These are phyloP conservation scores for Verticillium tricorpus DNA, from an alignment of 2,329 filamentous ascomycete genomes.

Conservation along the genomic window DNA sequence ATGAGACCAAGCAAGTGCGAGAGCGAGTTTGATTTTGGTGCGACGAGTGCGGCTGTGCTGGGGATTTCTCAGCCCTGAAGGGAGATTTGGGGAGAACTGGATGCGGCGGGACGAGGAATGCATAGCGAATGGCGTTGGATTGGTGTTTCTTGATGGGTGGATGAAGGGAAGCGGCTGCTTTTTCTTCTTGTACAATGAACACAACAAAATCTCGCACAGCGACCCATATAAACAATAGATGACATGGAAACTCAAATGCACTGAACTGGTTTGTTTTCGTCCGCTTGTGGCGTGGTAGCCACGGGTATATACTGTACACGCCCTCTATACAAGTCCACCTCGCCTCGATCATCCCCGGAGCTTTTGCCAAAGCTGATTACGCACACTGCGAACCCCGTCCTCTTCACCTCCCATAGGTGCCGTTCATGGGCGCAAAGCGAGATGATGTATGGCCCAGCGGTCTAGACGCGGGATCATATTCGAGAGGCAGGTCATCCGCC, in stretches of 20 bases:
- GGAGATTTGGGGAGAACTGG: constrained; percentile 1
- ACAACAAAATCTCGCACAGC: background rate
- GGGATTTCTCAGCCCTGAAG: background rate
- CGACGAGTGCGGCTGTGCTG: constrained; percentile 8
- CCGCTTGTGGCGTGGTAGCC: background rate
- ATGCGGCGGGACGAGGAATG: background rate
- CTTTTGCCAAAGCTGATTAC: background rate
- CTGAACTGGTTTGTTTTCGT: background rate
- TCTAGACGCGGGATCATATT: background rate
- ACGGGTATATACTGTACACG: background rate
- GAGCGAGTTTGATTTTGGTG: background rate
- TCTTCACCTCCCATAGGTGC: background rate
- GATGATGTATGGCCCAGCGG: background rate
- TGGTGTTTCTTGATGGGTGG: constrained; percentile 1
- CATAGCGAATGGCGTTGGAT: constrained; percentile 13
- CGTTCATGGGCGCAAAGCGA: background rate
- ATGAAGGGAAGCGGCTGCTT: background rate
- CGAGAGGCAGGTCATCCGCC: background rate
- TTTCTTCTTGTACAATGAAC: background rate
- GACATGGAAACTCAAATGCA: background rate
- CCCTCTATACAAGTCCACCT: background rate
- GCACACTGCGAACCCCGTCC: background rate
- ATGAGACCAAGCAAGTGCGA: background rate
- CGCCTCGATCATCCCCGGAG: background rate
- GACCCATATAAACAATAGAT: background rate